These are phyloP conservation scores for Pugionium cornutum DNA, from an alignment of 345 rosid species.

Conservation along the genomic window DNA sequence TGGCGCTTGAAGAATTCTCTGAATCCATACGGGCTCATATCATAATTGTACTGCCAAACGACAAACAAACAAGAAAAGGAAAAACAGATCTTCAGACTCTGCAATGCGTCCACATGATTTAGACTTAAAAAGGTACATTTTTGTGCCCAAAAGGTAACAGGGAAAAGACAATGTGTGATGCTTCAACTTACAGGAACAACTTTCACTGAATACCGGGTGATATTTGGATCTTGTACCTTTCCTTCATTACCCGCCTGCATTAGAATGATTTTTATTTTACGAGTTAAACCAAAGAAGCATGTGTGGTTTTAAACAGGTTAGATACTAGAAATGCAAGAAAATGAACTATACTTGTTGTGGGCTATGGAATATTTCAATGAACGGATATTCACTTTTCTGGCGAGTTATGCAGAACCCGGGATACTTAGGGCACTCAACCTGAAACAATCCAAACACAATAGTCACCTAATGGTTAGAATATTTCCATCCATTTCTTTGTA, in stretches of 20 bases:
- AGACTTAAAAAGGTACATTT: constrained; percentile 2
- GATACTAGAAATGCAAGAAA: neutral
- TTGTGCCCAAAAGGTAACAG: neutral
- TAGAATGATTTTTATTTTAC: constrained; percentile 18
- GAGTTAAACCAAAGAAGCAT: constrained; percentile 9
- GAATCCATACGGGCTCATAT: constrained; percentile 81
- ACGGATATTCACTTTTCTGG: constrained; percentile 89
- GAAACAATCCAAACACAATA: constrained; percentile 33
- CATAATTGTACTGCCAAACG: constrained; percentile 70
- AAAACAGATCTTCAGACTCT: constrained; percentile 5
- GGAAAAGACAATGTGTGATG: constrained; percentile 14
- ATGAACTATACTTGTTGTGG: constrained; percentile 65
- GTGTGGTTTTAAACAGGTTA: neutral
- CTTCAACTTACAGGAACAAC: constrained; percentile 74
- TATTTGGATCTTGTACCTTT: constrained; percentile 61
- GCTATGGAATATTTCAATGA: constrained; percentile 86
- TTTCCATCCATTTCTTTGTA: neutral
- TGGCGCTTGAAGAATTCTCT: constrained; percentile 92
- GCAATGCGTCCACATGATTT: neutral
- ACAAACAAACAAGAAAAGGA: neutral
- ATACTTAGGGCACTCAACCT: constrained; percentile 99
- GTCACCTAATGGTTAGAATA: constrained; percentile 11
- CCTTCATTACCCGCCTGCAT: constrained; percentile 69
- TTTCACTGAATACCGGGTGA: constrained; percentile 74
- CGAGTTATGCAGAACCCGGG: constrained; percentile 92